Evolutionary conservation across 768 basidiomycete genomes (phyloP), one percentile per base, ranked within the genome.

Genomic region (Lyophyllum decastes): DNA sequence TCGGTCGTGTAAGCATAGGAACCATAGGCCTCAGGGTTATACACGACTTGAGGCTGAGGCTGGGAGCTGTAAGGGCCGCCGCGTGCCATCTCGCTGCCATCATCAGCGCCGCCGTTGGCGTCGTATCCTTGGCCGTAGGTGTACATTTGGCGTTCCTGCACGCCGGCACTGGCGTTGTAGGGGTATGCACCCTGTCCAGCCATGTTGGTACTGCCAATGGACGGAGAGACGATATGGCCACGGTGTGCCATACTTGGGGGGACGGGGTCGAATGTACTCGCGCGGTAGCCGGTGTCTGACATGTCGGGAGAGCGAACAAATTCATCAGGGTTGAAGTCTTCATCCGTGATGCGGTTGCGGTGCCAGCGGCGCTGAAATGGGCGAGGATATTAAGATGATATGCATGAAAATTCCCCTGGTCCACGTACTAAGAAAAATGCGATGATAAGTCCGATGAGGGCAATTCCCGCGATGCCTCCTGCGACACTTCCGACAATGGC

Each of bases 21-120:
- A 2, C 75, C 76, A 62, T 80, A 81, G 0, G 75, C 76, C 52
- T 81, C 78, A 17, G 75, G 66, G 53, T 79, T 75, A 62, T 78
- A 79, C 16, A 71, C 57, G 3, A 58, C 62, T 61, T 79, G 77
- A 7, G 60, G 58, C 51, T 74, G 73, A 6, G 79, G 77, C 51
- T 81, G 68, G 2, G 76, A 70, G 62, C 76, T 76, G 64, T 78
- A 81, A 8, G 72, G 69, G 26, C 76, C 77, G 21, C 67, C 68
- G 54, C 70, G 66, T 14, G 68, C 71, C 12, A 54, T 61, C 6
- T 70, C 72, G 56, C 67, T 69, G 26, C 59, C 64, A 9, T 68
- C 66, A 24, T 77, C 75, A 9, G 69, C 52, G 22, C 25, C 54
- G 7, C 64, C 58, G 12, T 59, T 57, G 24, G 55, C 43, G 41